Evolutionary conservation across 768 basidiomycete genomes (phyloP).

Genomic region (Fomitopsis pulvina): DNA sequence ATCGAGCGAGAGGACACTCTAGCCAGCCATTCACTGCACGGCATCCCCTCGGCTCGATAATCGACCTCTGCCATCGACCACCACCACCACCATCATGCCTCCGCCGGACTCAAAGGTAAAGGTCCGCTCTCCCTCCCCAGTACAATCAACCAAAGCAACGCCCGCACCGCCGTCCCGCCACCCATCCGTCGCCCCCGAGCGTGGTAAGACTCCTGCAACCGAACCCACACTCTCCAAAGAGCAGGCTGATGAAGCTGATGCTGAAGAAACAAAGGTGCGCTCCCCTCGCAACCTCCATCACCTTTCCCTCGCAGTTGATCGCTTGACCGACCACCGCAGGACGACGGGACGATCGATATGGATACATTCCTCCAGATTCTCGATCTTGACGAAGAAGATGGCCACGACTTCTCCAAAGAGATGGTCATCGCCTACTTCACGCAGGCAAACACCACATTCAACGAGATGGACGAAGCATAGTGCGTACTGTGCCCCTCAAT

Average conservation of each 20-base stretch:
- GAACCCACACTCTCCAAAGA: conserved; percentile 3
- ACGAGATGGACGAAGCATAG: conserved; percentile 72
- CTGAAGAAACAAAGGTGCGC: conserved; percentile 9
- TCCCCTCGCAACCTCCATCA: not conserved
- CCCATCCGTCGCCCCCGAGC: not conserved
- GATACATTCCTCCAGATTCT: conserved; percentile 81
- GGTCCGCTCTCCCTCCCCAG: conserved; percentile 10
- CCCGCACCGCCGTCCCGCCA: conserved; percentile 7
- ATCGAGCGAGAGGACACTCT: not conserved
- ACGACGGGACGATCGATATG: conserved; percentile 57
- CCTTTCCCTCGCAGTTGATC: not conserved
- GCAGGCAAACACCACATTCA: conserved; percentile 75
- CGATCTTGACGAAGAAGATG: conserved; percentile 86
- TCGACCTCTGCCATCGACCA: conserved; percentile 2
- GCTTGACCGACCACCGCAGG: conserved; percentile 10
- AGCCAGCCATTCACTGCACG: not conserved
- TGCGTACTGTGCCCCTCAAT: conserved; percentile 40
- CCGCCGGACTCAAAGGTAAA: conserved; percentile 4
- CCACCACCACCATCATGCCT: not conserved
- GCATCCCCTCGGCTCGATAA: conserved; percentile 1
- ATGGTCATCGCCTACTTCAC: conserved; percentile 79
- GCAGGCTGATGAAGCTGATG: not conserved
- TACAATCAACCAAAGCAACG: conserved; percentile 6
- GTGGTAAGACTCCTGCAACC: not conserved
- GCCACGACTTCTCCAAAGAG: conserved; percentile 63